Evolutionary conservation across 2,329 filamentous ascomycete genomes (phyloP).

Genomic region (Ascochyta rabiei): DNA sequence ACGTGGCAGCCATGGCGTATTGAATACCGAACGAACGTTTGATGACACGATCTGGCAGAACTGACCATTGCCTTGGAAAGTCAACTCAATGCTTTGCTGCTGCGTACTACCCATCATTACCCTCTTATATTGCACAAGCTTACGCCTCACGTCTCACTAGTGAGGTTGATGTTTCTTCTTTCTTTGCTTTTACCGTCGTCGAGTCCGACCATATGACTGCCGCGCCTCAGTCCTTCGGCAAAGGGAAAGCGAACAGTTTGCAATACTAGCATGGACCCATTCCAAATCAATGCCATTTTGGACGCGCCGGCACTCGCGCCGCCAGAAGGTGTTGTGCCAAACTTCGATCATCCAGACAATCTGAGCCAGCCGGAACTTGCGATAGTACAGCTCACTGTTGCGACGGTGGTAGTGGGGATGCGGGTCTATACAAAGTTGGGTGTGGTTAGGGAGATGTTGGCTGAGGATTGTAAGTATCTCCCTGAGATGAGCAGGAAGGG

Average conservation of each 20-base stretch:
- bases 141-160: slow-evolving; percentile 4
- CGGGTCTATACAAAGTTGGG: slow-evolving; percentile 14
- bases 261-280: background rate
- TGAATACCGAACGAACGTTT: background rate
- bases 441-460: slow-evolving; percentile 13
- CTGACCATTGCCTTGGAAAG: background rate
- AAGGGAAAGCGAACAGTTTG: background rate
- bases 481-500: background rate
- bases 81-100: background rate
- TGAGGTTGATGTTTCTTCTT: background rate
- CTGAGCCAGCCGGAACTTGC: slow-evolving; percentile 10
- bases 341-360: slow-evolving; percentile 15
- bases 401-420: slow-evolving; percentile 15
- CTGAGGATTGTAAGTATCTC: slow-evolving; percentile 19
- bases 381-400: slow-evolving; percentile 10
- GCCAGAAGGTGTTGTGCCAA: slow-evolving; percentile 13
- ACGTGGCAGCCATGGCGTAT: background rate
- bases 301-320: slow-evolving; percentile 13
- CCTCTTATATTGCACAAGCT: background rate
- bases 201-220: background rate
- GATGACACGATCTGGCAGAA: background rate
- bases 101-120: background rate
- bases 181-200: background rate
- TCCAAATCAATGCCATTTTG: slow-evolving; percentile 4
- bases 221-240: background rate